These are phyloP conservation scores for Collybiopsis luxurians DNA, from an alignment of 768 basidiomycete genomes.

Conservation along the genomic window DNA sequence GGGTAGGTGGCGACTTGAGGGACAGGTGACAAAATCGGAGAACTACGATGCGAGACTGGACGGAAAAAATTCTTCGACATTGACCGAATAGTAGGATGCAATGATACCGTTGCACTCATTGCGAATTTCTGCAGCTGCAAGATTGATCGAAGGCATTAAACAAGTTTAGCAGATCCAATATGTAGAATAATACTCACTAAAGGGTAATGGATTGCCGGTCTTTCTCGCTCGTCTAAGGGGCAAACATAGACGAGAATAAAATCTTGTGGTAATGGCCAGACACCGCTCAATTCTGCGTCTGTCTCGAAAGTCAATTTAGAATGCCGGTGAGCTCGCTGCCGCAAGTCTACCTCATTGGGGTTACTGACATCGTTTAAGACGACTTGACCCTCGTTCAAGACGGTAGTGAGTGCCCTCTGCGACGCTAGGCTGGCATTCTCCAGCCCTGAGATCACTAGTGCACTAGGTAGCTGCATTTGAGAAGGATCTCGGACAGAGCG, in stretches of 20 bases:
- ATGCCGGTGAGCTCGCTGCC: conserved; percentile 7
- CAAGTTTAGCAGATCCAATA: conserved; percentile 21
- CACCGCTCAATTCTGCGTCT: conserved; percentile 32
- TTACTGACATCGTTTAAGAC: conserved; percentile 35
- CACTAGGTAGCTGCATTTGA: conserved; percentile 45
- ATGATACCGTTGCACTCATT: conserved; percentile 62
- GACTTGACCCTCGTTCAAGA: conserved; percentile 50
- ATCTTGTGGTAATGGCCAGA: conserved; percentile 59
- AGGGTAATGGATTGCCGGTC: conserved; percentile 61
- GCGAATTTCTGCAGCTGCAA: conserved; percentile 73
- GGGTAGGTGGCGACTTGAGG: conserved; percentile 16
- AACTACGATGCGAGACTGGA: conserved; percentile 16
- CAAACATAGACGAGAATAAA: conserved; percentile 78
- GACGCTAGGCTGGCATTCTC: conserved; percentile 53
- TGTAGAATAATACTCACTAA: conserved; percentile 45
- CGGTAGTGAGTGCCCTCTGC: conserved; percentile 56
- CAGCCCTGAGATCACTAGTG: conserved; percentile 68
- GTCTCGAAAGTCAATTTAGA: conserved; percentile 4
- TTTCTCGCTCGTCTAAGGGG: conserved; percentile 57
- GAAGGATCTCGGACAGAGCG: conserved; percentile 16
- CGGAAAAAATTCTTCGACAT: conserved; percentile 20
- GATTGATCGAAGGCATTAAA: background rate
- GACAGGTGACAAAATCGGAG: conserved; percentile 23
- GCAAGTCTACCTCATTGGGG: conserved; percentile 5
- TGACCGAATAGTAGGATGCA: conserved; percentile 39